These are phyloP conservation scores for Mycena chlorophos DNA, from an alignment of 768 basidiomycete species.

Conservation along the genomic window DNA sequence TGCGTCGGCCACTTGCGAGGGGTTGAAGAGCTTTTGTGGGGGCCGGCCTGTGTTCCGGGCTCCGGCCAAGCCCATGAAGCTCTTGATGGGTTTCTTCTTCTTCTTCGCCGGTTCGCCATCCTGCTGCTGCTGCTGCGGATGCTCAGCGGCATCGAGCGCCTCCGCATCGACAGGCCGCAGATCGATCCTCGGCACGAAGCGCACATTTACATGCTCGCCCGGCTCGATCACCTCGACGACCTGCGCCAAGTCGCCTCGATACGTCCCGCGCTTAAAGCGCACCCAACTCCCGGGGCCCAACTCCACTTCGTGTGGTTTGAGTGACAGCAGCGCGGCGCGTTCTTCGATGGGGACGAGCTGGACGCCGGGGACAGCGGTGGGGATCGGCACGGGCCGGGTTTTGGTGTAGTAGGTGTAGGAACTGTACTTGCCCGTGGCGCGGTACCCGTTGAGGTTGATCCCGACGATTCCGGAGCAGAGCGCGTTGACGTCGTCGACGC, in stretches of 20 bases:
- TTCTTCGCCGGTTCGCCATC: conserved; percentile 71
- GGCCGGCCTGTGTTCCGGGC: conserved; percentile 70
- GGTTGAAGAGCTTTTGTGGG: conserved; percentile 90
- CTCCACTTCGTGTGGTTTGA: conserved; percentile 89
- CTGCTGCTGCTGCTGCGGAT: conserved; percentile 41
- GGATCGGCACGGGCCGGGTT: no score
- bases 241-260: conserved; percentile 92
- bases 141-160: conserved; percentile 73
- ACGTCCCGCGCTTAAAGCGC: conserved; percentile 90
- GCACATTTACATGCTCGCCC: conserved; percentile 87
- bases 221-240: conserved; percentile 93
- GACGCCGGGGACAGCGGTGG: conserved; percentile 71
- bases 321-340: conserved; percentile 94
- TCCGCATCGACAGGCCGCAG: conserved; percentile 43
- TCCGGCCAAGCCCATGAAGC: conserved; percentile 35
- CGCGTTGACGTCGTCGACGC: conserved; percentile 77
- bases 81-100: conserved; percentile 72
- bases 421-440: no score
- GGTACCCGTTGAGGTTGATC: no score
- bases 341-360: conserved; percentile 92
- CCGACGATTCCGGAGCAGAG: conserved; percentile 92
- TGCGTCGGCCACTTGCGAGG: conserved; percentile 85
- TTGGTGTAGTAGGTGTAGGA: no score
- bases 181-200: conserved; percentile 97
- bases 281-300: conserved; percentile 91